Percentiles rank a stretch among this genome's conserved stretches.
phyloP scores from a whole-genome alignment of 306 rosid genomes.

The Quercus rubra region DNA sequence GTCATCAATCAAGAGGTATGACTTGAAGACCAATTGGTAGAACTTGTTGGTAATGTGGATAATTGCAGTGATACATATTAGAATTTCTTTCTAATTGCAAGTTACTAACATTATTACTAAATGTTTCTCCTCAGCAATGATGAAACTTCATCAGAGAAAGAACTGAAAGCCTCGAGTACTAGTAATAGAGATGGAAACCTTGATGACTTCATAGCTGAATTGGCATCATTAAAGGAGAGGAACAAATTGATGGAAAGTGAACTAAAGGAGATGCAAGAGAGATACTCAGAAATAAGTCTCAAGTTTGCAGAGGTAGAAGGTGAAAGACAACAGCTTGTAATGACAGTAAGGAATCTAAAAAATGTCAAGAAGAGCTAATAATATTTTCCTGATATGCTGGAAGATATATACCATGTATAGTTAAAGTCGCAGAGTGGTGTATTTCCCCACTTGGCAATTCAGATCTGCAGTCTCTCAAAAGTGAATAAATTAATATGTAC shows the following conservation, averaged over 20 bases:
- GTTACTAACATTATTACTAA: constrained; percentile 8
- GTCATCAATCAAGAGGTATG: constrained; percentile 46
- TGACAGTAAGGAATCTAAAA: constrained; percentile 80
- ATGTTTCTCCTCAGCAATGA: constrained; percentile 33
- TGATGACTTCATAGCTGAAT: constrained; percentile 37
- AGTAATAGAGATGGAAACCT: constrained; percentile 20
- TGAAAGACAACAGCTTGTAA: constrained; percentile 93
- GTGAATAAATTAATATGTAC: constrained; percentile 55
- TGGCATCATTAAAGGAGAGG: constrained; percentile 54
- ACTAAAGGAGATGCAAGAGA: constrained; percentile 95
- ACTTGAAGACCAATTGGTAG: background rate
- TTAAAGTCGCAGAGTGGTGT: constrained; percentile 25
- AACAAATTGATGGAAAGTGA: constrained; percentile 82
- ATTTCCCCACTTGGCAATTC: constrained; percentile 27
- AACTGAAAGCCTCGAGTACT: background rate
- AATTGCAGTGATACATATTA: background rate
- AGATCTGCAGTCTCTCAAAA: constrained; percentile 28
- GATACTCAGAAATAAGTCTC: constrained; percentile 97
- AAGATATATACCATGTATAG: constrained; percentile 46
- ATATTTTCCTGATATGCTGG: constrained; percentile 18
- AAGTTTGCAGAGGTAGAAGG: constrained; percentile 97
- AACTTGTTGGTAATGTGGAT: background rate
- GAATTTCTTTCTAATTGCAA: background rate
- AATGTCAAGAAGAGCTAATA: constrained; percentile 46
- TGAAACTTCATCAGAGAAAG: constrained; percentile 25